Conservation (phyloP, 2,329 filamentous ascomycete genomes). For the Arthrinium phaeospermum region DNA sequence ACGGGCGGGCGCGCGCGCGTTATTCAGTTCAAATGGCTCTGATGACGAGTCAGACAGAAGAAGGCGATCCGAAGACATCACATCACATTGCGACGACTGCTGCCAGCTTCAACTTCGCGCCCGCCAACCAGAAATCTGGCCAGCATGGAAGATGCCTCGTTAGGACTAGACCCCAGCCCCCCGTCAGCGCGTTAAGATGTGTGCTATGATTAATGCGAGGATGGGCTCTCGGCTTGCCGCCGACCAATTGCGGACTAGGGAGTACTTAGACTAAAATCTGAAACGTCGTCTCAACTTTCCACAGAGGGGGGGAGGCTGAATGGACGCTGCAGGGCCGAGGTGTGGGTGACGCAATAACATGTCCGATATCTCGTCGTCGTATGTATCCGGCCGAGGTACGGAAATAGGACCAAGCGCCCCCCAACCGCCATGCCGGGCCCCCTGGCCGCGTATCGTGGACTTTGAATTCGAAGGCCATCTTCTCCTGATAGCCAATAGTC, state of each 20-base stretch:
- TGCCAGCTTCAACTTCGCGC: neutral
- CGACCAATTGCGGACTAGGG: slow-evolving; percentile 4
- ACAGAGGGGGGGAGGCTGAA: neutral
- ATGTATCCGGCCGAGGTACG: neutral
- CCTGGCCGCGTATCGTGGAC: neutral
- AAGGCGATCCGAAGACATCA: neutral
- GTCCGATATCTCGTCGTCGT: too few species aligned
- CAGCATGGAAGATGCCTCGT: neutral
- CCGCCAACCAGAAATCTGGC: neutral
- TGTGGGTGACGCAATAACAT: neutral
- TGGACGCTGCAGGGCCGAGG: slow-evolving; percentile 1
- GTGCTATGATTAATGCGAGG: slow-evolving; percentile 16
- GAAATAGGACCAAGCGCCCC: neutral
- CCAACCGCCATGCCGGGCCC: neutral
- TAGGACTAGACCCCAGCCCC: neutral
- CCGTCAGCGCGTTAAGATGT: slow-evolving; percentile 11
- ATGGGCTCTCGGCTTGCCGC: neutral
- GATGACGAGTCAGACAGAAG: neutral
- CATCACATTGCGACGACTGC: neutral
- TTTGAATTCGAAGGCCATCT: neutral
- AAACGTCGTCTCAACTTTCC: slow-evolving; percentile 19
- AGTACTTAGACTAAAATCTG: slow-evolving; percentile 9
- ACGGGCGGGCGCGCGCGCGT: neutral
- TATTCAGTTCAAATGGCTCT: neutral
- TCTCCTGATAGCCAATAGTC: neutral